Conservation (phyloP, 768 basidiomycete species). For the Baorangia bicolor region DNA sequence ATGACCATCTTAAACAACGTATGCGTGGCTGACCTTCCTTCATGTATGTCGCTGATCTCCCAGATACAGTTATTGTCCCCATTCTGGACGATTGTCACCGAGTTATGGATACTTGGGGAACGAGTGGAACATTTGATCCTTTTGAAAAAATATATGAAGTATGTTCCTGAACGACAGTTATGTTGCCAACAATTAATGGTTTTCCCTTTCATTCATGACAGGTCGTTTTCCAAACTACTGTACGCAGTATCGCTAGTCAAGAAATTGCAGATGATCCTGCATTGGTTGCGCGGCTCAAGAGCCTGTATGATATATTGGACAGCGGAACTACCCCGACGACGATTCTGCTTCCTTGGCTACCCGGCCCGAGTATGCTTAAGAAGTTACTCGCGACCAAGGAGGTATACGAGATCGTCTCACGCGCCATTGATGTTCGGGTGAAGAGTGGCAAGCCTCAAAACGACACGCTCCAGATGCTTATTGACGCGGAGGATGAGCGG, state of each 20-base stretch:
- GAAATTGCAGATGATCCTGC: constrained; percentile 70
- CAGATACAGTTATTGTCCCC: constrained; percentile 56
- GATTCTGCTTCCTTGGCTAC: constrained; percentile 75
- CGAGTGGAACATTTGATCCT: constrained; percentile 64
- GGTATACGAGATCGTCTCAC: constrained; percentile 67
- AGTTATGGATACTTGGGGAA: constrained; percentile 64
- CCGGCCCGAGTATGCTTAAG: constrained; percentile 66
- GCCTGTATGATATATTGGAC: constrained; percentile 68
- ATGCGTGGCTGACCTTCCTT: constrained; percentile 28
- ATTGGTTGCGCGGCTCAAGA: constrained; percentile 59
- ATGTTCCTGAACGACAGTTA: constrained; percentile 16
- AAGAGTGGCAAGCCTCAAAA: constrained; percentile 54
- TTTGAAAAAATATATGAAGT: constrained; percentile 72
- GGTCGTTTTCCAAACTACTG: constrained; percentile 73
- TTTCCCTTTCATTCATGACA: constrained; percentile 19
- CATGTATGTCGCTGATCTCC: constrained; percentile 8
- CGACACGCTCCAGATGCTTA: constrained; percentile 72
- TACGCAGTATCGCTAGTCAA: constrained; percentile 62
- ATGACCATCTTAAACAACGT: constrained; percentile 61
- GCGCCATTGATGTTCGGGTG: constrained; percentile 55
- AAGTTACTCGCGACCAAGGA: constrained; percentile 73
- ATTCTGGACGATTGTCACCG: constrained; percentile 64
- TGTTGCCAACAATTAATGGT: neutral
- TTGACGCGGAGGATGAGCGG: constrained; percentile 69
- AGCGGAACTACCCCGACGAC: constrained; percentile 69